Evolutionary conservation across 1,284 basidiomycete species (phyloP), one percentile per base, ranked within the genome.

Genomic region (Trichosporon faecale): DNA sequence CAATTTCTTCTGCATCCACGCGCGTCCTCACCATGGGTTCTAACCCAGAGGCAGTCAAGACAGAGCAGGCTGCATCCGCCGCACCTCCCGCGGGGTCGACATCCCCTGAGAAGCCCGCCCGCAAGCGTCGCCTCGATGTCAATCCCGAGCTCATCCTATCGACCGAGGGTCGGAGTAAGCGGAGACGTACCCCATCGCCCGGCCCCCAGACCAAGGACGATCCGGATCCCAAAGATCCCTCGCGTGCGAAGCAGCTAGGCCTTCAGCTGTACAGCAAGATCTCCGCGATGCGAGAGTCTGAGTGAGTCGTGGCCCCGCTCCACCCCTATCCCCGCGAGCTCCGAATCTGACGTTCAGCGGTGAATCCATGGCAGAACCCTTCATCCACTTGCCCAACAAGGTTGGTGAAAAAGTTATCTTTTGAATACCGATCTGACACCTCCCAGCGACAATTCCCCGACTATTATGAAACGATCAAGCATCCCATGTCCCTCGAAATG

Each of bases 401-500:
- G 80, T 82, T 63, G 18, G 72, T 68, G 16, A 6, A 31, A 29
- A 29, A 8, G 35, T 25, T 29, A n/a, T 60, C 40, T 31, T 25
- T 63, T 55, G 64, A 27, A 21, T n/a, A 60, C 25, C 18, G 52
- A 18, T 66, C 70, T 74, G 64, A 70, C 40, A 11, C 12, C 18
- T 7, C 27, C 18, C 69, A 81, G 78, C 69, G 78, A n/a, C 67
- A 75, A 14, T 81, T 82, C 65, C 80, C 81, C 7, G 82, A 83
- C 55, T 83, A 83, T 69, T 83, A 82, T 65, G 78, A 79, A 63
- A 78, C 74, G 9, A 83, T 83, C 73, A 81, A 82, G 71, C 76
- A 80, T 65, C 82, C 82, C 12, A 77, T 82, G 76, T 77, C 77
- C 37, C 76, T 83, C 44, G 78, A 81, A 40, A 77, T 76, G 40